phyloP scores from a whole-genome alignment of 345 rosid species.

The Citrus sp. region DNA sequence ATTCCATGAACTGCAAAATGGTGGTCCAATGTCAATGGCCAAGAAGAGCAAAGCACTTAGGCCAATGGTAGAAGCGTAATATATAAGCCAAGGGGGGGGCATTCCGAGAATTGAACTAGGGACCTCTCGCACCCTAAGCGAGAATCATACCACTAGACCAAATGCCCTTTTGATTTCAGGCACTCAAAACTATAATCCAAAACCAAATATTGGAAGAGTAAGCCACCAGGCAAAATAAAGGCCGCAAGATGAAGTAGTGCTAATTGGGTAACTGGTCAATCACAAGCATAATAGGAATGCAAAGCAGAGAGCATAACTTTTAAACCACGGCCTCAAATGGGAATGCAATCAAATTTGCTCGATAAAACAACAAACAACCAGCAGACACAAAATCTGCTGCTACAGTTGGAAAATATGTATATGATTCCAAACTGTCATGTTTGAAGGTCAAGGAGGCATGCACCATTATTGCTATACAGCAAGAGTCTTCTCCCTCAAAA shows the following conservation, averaged over 20 bases:
- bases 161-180: constrained; percentile 41
- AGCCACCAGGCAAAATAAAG: no score
- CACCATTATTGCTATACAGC: constrained; percentile 1
- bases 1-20: neutral
- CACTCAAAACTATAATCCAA: fast-evolving
- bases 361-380: neutral
- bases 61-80: no score
- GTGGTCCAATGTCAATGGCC: neutral
- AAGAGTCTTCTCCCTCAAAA: neutral
- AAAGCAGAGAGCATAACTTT: neutral
- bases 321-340: neutral
- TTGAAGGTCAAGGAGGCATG: constrained; percentile 1
- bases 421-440: constrained; percentile 23
- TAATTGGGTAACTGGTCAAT: neutral
- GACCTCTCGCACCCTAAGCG: constrained; percentile 96
- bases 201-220: no score
- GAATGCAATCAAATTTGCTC: constrained; percentile 8
- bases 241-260: no score
- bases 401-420: neutral
- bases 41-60: no score
- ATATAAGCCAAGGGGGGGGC: constrained; percentile 4
- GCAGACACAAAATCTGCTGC: constrained; percentile 8
- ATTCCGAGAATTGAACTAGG: constrained; percentile 93
- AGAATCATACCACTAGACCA: constrained; percentile 94
- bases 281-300: constrained; percentile 23